Percentiles rank a stretch among this genome's conserved stretches.
Evolutionary conservation across 2,329 filamentous ascomycete species (phyloP).

Genomic region (Fusarium decemcellulare): DNA sequence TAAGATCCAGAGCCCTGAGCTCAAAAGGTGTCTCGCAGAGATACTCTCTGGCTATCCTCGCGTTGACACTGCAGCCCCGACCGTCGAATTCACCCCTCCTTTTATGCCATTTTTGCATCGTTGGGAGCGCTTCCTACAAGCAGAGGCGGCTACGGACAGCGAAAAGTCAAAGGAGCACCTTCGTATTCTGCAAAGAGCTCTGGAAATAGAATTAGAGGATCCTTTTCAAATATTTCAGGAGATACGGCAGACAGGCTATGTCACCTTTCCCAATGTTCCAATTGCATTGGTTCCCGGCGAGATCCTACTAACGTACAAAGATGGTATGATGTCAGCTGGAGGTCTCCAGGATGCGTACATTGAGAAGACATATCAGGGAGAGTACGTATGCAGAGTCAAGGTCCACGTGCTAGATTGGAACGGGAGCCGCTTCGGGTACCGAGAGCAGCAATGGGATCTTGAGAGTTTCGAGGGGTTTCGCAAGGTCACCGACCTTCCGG

Average conservation of each 20-base stretch:
- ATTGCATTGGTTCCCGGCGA: conserved; percentile 11
- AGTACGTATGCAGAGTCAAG: not conserved
- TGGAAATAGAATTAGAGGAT: not conserved
- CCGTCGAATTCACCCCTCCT: not conserved
- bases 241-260: not conserved
- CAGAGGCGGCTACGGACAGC: not conserved
- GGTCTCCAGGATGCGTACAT: not conserved
- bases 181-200: not conserved
- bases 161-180: not conserved
- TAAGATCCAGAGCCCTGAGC: conserved; percentile 8
- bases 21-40: not conserved
- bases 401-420: not conserved
- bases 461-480: not conserved
- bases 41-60: not conserved
- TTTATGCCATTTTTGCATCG: conserved; percentile 12
- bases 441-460: not conserved
- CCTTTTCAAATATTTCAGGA: not conserved
- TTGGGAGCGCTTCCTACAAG: not conserved
- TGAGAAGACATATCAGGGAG: not conserved
- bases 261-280: not conserved
- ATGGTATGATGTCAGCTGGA: not conserved
- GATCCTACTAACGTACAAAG: not conserved
- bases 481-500: not conserved
- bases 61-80: not conserved
- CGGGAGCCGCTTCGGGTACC: not conserved